Conservation (phyloP, 1,284 basidiomycete genomes). For the Pseudozyma sp. region DNA sequence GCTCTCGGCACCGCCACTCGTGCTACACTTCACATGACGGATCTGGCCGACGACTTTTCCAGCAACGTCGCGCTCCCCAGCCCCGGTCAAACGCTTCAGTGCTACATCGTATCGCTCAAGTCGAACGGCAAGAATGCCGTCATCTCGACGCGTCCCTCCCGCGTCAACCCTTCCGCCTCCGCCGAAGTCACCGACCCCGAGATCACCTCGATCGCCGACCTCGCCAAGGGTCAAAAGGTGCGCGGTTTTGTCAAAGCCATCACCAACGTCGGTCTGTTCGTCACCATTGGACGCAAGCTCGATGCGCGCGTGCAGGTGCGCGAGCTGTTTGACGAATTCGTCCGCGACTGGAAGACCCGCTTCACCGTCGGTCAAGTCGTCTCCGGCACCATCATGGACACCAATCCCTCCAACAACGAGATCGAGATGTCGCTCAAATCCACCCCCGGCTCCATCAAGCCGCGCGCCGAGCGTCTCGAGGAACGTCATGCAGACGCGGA, state of each 20-base stretch:
- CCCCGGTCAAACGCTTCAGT: constrained; percentile 78
- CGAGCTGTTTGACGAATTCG: constrained; percentile 80
- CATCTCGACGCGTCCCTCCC: constrained; percentile 43
- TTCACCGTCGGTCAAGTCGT: constrained; percentile 88
- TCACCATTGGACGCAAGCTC: constrained; percentile 82
- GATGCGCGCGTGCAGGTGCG: constrained; percentile 93
- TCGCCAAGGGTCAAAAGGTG: constrained; percentile 77
- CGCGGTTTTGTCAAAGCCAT: constrained; percentile 91
- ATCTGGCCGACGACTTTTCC: constrained; percentile 81
- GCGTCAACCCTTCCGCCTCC: constrained; percentile 20
- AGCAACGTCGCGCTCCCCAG: constrained; percentile 74
- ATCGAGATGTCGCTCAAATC: constrained; percentile 86
- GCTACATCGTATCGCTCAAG: constrained; percentile 76
- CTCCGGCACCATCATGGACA: constrained; percentile 81
- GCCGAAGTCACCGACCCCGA: constrained; percentile 70
- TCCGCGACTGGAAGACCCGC: constrained; percentile 90
- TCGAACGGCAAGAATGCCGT: constrained; percentile 67
- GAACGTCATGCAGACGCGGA: constrained; percentile 23
- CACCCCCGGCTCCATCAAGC: constrained; percentile 68
- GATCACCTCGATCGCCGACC: constrained; percentile 66
- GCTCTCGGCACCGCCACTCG: constrained; percentile 42
- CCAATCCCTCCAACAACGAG: constrained; percentile 78
- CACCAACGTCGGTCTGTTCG: constrained; percentile 85
- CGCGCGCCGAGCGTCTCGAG: constrained; percentile 68
- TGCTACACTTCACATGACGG: constrained; percentile 72